Percentiles rank a stretch among this genome's conserved stretches.
Evolutionary conservation across 345 rosid species (phyloP).

Genomic region (Laguncularia racemosa): DNA sequence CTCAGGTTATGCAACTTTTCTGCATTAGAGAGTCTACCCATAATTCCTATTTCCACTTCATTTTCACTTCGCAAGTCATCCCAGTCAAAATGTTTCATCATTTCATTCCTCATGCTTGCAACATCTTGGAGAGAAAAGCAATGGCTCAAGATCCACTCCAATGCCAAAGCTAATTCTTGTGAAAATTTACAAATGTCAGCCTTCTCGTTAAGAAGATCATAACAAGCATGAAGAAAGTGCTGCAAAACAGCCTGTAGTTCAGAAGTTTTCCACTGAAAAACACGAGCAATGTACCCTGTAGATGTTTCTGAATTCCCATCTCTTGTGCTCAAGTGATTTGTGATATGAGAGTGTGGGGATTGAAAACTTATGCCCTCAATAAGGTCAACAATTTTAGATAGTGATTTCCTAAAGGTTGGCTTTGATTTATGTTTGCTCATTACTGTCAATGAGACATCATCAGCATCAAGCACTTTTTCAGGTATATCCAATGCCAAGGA

Average conservation of each 20-base stretch:
- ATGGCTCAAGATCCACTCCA: constrained; percentile 84
- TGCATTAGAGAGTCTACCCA: constrained; percentile 28
- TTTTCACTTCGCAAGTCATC: constrained; percentile 61
- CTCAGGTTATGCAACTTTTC: constrained; percentile 17
- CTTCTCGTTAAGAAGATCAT: constrained; percentile 53
- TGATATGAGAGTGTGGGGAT: constrained; percentile 12
- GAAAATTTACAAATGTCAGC: constrained; percentile 49
- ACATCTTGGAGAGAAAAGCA: constrained; percentile 93
- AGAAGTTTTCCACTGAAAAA: constrained; percentile 85
- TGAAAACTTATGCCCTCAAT: constrained; percentile 53
- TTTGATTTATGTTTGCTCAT: constrained; percentile 17
- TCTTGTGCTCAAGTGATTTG: constrained; percentile 24
- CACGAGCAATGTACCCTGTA: constrained; percentile 63
- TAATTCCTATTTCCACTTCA: constrained; percentile 45
- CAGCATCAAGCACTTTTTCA: constrained; percentile 9
- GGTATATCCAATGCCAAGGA: constrained; percentile 15
- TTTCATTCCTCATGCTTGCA: constrained; percentile 75
- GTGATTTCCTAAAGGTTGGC: constrained; percentile 42
- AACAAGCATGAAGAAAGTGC: constrained; percentile 57
- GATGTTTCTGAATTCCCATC: constrained; percentile 43
- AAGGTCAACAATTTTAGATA: constrained; percentile 55
- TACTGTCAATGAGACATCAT: constrained; percentile 9
- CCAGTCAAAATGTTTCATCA: constrained; percentile 58
- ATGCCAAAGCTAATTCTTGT: constrained; percentile 44
- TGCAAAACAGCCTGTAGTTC: constrained; percentile 48